Base-by-base conservation (phyloP, 2,329 filamentous ascomycete species). In the Colletotrichum zoysiae region DNA sequence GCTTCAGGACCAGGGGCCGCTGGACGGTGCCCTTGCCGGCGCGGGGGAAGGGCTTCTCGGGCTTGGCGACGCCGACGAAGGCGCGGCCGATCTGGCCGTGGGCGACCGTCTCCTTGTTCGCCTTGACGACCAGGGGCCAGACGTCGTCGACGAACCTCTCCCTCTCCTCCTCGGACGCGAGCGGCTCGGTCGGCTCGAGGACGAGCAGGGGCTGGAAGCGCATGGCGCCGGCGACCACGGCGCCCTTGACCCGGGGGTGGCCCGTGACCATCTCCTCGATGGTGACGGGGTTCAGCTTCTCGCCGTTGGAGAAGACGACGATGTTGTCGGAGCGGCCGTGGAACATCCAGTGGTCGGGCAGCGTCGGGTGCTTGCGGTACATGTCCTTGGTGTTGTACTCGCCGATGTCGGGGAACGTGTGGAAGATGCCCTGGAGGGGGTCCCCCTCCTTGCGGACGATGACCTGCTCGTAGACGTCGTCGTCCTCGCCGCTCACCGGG, bases 231-330 rank as follows among this genome's bases (percentile, higher is more conserved):
- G 86, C 83, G 1, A 88, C 83, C 0, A 87, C 20, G 0, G 82
- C 84, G 1, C 82, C 82, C 33, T 79, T 81, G 59, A 87, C 74
- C 0, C 78, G 71, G 0, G 82, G 81, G 64, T 86, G 84, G 30
- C 76, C 77, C 4, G 75, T 73, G 3, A 87, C 75, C 5, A 78
- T 79, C 0, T 77, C 74, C 74, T 87, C 85, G n/a, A 86, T 83
- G 3, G 79, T 81, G 16, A 84, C 77, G 7, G 77, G 76, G 73
- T 88, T 88, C 5, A 87, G 74, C 76, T 88, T 87, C 77, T 87
- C 84, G 33, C 85, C 86, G 65, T 84, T 86, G 9, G 81, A 83
- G 65, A 88, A 84, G 26, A 87, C 85, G 11, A 85, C 79, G 12
- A 84, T 71, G 42, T 85, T 81, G 53, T 85, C 82, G 77, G 77